phyloP scores from a whole-genome alignment of 83 land plant genomes.

The Picea engelmannii region DNA sequence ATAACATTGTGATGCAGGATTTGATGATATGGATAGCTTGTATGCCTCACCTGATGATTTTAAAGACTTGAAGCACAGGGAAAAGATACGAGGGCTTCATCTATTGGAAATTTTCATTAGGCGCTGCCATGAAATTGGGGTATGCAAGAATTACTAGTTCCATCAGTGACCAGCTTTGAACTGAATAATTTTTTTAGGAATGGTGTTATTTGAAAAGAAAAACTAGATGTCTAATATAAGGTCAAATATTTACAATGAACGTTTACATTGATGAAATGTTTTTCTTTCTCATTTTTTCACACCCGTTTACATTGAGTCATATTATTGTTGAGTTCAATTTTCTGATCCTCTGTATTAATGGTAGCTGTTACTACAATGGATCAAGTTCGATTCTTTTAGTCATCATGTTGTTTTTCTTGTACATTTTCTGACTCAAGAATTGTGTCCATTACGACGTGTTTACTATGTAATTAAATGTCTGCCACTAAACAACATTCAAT shows the following conservation, averaged over 20 bases:
- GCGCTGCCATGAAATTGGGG: constrained; percentile 64
- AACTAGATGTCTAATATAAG: too few species aligned
- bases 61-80: constrained; percentile 25
- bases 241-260: too few species aligned
- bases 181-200: too few species aligned
- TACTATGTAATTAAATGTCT: not conserved
- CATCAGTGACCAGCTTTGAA: too few species aligned
- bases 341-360: too few species aligned
- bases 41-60: constrained; percentile 75
- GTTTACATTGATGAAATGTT: too few species aligned
- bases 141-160: constrained; percentile 15
- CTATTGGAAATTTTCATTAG: constrained; percentile 60
- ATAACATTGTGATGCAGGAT: constrained; percentile 29
- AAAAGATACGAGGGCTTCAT: constrained; percentile 57
- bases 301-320: too few species aligned
- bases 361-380: too few species aligned
- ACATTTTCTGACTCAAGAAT: not conserved
- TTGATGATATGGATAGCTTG: constrained; percentile 65
- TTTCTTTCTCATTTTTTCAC: too few species aligned
- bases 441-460: not conserved
- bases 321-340: too few species aligned
- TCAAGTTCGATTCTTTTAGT: not conserved
- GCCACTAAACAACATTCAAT: not conserved
- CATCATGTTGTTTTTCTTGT: not conserved
- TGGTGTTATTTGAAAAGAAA: too few species aligned